phyloP scores from a whole-genome alignment of 2,329 filamentous ascomycete species.

The Mariannaea elegans region DNA sequence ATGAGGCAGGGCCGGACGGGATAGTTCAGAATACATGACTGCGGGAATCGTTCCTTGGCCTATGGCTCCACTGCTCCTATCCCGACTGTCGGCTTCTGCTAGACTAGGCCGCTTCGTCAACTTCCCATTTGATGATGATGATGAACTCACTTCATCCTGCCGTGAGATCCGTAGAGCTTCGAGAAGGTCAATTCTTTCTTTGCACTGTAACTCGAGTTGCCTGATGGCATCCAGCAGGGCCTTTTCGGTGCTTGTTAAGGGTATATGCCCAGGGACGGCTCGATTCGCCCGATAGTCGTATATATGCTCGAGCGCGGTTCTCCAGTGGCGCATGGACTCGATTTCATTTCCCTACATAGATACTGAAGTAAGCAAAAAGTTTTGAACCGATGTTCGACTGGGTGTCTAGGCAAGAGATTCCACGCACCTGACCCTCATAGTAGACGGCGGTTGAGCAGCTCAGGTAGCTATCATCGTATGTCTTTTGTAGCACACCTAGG shows the following conservation, averaged over 20 bases:
- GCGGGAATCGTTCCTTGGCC: conserved; percentile 85
- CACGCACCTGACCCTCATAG: conserved; percentile 85
- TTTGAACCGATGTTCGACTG: neutral
- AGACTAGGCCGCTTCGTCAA: conserved; percentile 32
- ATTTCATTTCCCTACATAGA: conserved; percentile 79
- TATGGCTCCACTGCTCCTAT: conserved; percentile 71
- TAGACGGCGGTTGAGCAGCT: conserved; percentile 96
- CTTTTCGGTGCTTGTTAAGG: conserved; percentile 83
- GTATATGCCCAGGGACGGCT: conserved; percentile 72
- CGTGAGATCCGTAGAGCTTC: conserved; percentile 79
- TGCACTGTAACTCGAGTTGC: conserved; percentile 88
- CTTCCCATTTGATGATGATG: conserved; percentile 33
- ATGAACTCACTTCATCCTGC: conserved; percentile 45
- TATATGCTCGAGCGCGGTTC: conserved; percentile 86
- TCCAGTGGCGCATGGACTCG: conserved; percentile 93
- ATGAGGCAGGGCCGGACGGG: conserved; percentile 69
- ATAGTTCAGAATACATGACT: conserved; percentile 81
- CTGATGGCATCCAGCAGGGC: conserved; percentile 82
- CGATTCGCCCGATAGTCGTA: conserved; percentile 84
- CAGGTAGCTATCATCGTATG: conserved; percentile 95
- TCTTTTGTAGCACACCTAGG: conserved; percentile 87
- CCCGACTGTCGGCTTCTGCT: conserved; percentile 30
- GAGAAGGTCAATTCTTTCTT: conserved; percentile 89
- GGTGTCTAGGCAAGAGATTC: neutral
- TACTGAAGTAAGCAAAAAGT: conserved; percentile 13